Evolutionary conservation across 1,284 basidiomycete species (phyloP).

Genomic region (Schizopora paradoxa): DNA sequence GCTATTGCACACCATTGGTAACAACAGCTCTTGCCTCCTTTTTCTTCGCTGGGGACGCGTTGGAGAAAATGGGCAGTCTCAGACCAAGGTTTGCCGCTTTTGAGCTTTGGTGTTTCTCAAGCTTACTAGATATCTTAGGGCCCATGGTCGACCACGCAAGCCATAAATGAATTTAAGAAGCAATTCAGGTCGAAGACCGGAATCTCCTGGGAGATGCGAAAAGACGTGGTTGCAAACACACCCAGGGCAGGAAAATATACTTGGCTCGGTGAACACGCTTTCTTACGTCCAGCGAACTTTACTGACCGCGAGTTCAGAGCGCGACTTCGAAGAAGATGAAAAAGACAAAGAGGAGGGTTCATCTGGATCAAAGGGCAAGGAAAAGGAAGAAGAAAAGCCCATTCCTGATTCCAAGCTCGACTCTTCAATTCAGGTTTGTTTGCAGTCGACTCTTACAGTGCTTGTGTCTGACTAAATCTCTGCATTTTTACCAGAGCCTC

Average conservation of each 20-base stretch:
- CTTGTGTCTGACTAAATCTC: neutral
- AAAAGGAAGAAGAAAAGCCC: constrained; percentile 36
- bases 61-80: constrained; percentile 47
- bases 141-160: constrained; percentile 30
- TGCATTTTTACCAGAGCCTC: constrained; percentile 34
- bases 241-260: constrained; percentile 55
- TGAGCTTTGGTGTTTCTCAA: neutral
- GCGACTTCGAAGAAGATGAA: constrained; percentile 44
- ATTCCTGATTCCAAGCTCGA: constrained; percentile 45
- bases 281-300: neutral
- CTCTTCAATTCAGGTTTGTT: constrained; percentile 42
- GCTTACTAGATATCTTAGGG: constrained; percentile 24
- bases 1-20: constrained; percentile 47
- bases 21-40: constrained; percentile 33
- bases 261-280: constrained; percentile 42
- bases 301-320: constrained; percentile 34
- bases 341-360: constrained; percentile 28
- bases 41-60: constrained; percentile 61
- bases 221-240: constrained; percentile 50
- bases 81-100: constrained; percentile 39
- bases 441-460: neutral
- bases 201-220: constrained; percentile 45
- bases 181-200: constrained; percentile 55
- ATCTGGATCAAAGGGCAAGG: constrained; percentile 27
- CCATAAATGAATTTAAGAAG: constrained; percentile 52